Evolutionary conservation across 2,329 filamentous ascomycete species (phyloP).

Genomic region (Penicillium sp.): DNA sequence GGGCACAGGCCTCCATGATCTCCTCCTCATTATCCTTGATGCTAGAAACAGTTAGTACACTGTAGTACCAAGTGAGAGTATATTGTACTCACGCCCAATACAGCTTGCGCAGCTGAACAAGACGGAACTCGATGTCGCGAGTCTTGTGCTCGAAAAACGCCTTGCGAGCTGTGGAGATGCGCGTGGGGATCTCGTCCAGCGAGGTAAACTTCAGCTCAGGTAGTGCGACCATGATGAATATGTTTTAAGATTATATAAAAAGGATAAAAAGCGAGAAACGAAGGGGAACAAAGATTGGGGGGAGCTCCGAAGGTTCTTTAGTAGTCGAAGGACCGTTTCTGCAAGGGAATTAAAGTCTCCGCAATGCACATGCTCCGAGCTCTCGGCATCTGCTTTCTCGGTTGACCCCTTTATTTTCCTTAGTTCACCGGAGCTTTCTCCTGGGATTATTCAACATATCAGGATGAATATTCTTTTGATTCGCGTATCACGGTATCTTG

Average conservation of each 20-base stretch:
- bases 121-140: constrained; percentile 74
- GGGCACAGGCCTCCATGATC: constrained; percentile 68
- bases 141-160: constrained; percentile 79
- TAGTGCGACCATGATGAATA: constrained; percentile 34
- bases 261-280: background rate
- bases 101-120: constrained; percentile 83
- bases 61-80: background rate
- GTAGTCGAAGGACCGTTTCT: background rate
- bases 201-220: constrained; percentile 58
- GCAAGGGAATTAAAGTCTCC: constrained; percentile 1
- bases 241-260: background rate
- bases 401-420: background rate
- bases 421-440: background rate
- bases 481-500: too few relatives aligned
- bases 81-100: constrained; percentile 70
- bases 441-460: too few relatives aligned
- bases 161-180: constrained; percentile 58
- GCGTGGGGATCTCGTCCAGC: constrained; percentile 61
- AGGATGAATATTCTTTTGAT: too few relatives aligned
- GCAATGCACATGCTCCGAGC: constrained; percentile 8
- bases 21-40: constrained; percentile 72
- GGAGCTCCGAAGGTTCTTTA: background rate
- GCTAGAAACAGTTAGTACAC: constrained; percentile 28
- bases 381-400: constrained; percentile 3
- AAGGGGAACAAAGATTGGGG: background rate